phyloP scores from a whole-genome alignment of 129 eudicot genomes.

The Arctium lappa region DNA sequence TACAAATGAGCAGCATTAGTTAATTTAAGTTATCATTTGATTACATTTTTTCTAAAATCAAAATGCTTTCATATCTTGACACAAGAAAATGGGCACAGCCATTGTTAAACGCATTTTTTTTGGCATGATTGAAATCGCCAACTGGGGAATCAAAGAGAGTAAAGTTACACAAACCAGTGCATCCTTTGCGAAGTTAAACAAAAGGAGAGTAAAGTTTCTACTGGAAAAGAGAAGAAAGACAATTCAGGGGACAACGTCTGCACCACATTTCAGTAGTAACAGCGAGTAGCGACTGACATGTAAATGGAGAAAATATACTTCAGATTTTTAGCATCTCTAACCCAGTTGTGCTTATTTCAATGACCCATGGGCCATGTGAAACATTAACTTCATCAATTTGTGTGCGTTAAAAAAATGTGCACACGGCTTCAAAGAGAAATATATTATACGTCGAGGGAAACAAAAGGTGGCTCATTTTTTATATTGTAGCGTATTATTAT shows the following conservation, averaged over 20 bases:
- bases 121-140: neutral
- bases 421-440: neutral
- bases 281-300: neutral
- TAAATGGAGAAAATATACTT: neutral
- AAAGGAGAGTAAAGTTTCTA: neutral
- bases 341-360: neutral
- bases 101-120: neutral
- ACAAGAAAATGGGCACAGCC: neutral
- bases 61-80: neutral
- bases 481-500: neutral
- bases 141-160: neutral
- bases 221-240: neutral
- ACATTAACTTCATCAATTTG: constrained; percentile 10
- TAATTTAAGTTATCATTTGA: neutral
- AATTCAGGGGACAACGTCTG: neutral
- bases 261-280: neutral
- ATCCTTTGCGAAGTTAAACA: neutral
- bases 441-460: neutral
- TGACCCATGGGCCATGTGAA: neutral
- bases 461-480: neutral
- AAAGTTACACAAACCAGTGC: neutral
- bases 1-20: neutral
- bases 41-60: neutral
- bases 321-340: neutral
- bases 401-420: neutral